Base-by-base conservation (phyloP, 257 asterid species). In the Petrea volubilis region DNA sequence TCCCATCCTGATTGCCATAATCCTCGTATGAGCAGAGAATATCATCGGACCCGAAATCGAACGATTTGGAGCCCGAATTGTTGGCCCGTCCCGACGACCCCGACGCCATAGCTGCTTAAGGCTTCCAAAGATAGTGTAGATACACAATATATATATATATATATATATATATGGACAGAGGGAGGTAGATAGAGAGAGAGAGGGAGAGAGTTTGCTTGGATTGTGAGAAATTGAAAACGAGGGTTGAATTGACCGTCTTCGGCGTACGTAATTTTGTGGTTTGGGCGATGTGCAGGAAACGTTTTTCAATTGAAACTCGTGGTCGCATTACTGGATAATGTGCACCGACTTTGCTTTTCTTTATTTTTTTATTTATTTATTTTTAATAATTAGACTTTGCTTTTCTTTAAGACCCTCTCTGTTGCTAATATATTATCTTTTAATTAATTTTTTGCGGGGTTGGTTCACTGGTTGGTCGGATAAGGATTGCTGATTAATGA, bases 41-140 rank as follows among this genome's bases (percentile, higher is more conserved):
- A 80, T 94, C 97, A 77, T 94, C 97, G 1, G 96, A 78, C 6
- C 66, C 99, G 61, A 94, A 89, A 75, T 81, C 96, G 80, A 85
- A 94, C 9, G 85, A 85, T 67, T 90, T 90, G 4, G 90, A 77
- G 44, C 83, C 87, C 72, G 84, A 72, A 67, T 72, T 78, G 74
- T 66, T 78, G 13, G 77, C 78, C 69, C 90, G 87, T 14, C 92
- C 92, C 59, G 89, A 47, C 1, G 96, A 79, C 68, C 97, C 92
- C 52, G 97, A 94, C 28, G 95, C 97, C 98, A 94, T 94, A 57
- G 84, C 60, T 58, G 60, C 47, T 38, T 28, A 17, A 49, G 50
- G 57, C 14, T 40, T 63, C 55, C 2, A 12, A 17, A 43, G 49
- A 17, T 3, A 1, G 23, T 15, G 24, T 6, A 43, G 23, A 47